Conservation (phyloP, 345 rosid species). For the Noccaea caerulescens region DNA sequence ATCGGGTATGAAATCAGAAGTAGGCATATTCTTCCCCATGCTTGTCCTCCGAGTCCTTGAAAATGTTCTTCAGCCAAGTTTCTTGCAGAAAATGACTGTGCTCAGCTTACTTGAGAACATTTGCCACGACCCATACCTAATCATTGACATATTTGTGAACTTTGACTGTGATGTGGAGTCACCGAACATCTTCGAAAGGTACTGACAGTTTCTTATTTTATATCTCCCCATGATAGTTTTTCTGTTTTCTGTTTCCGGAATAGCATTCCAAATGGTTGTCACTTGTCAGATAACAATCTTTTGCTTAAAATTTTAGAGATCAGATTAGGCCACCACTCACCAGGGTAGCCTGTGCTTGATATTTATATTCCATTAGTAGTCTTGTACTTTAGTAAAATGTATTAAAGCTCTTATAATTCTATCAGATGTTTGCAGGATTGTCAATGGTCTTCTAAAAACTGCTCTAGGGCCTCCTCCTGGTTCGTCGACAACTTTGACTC, state of each 20-base stretch:
- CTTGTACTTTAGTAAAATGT: conserved; percentile 42
- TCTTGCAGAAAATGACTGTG: conserved; percentile 95
- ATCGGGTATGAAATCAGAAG: conserved; percentile 82
- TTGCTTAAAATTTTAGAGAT: conserved; percentile 12
- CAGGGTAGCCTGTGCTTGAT: conserved; percentile 23
- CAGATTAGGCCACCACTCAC: conserved; percentile 17
- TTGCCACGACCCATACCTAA: conserved; percentile 72
- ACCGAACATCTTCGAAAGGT: conserved; percentile 97
- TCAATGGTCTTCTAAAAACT: conserved; percentile 92
- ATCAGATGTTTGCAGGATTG: conserved; percentile 98
- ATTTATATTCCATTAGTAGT: conserved; percentile 21
- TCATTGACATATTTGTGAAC: conserved; percentile 90
- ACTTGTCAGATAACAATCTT: conserved; percentile 17
- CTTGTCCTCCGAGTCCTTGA: conserved; percentile 92
- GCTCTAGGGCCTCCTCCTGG: conserved; percentile 96
- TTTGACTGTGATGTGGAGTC: conserved; percentile 96
- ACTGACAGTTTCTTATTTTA: conserved; percentile 33
- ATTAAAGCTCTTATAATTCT: conserved; percentile 90
- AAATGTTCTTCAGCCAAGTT: conserved; percentile 97
- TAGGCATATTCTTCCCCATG: conserved; percentile 97
- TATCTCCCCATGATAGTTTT: conserved; percentile 13
- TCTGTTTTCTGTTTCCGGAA: neutral
- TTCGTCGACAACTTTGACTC: conserved; percentile 78
- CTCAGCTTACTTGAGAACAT: conserved; percentile 82
- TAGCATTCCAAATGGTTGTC: conserved; percentile 11